Base-by-base conservation (phyloP, 2,329 filamentous ascomycete species). In the Celoporthe dispersa region DNA sequence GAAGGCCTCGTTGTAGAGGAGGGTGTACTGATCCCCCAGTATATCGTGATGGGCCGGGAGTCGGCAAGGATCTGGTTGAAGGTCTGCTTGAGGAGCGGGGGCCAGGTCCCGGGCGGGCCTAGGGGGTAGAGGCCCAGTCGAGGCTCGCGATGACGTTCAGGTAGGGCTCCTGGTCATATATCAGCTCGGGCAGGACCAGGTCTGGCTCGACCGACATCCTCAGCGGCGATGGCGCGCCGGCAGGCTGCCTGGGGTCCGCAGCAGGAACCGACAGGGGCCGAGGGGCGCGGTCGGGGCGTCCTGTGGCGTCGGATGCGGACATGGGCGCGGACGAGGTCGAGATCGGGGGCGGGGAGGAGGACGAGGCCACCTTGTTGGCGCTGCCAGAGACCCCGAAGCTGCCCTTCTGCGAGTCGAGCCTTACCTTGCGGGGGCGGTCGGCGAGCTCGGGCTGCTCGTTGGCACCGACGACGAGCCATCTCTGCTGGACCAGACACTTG, bases 1-100 rank as follows among this genome's bases (percentile, higher is more conserved):
- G 74, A 91, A 91, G 0, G 89, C 87, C 76, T 91, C 89, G 73
- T 92, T 92, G 79, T 92, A 92, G 3, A 92, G 86, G 9, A 88
- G 87, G 31, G 89, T 84, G 62, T 88, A 82, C 44, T 90, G 51
- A 16, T 69, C 64, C 71, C 71, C 88, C 88, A 90, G 74, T 90
- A 90, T 78, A 89, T 84, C 12, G 86, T 86, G 28, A 85, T 84
- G 3, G 86, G 85, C 22, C 79, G 77, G 35, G 79, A 80, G 74
- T 84, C 81, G 35, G 79, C 78, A 39, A 84, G 75, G 48, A 82
- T 78, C 66, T 83, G 78, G 70, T 80, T 79, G 69, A 81, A 77
- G 1, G 77, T 78, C 61, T 84, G 81, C 44, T 83, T 81, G 28
- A 87, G 80, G 22, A 80, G 78, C 1, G 76, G 53, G 16, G 81